Conservation (phyloP, 1,284 basidiomycete genomes). For the Ustilago cynodontis region DNA sequence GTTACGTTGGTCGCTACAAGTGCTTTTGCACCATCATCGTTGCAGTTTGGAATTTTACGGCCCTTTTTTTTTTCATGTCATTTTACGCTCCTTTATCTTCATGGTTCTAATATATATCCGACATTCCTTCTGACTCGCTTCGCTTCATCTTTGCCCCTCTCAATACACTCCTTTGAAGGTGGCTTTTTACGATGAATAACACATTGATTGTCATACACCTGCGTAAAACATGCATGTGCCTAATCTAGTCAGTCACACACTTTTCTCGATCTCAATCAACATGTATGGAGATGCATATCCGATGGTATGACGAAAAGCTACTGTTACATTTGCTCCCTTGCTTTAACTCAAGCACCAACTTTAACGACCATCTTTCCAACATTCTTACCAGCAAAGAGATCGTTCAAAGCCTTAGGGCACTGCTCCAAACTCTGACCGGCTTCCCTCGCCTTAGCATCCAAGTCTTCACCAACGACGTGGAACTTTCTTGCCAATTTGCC, state of each 20-base stretch:
- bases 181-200: neutral
- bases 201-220: neutral
- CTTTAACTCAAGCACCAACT: slow-evolving; percentile 26
- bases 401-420: slow-evolving; percentile 49
- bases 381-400: slow-evolving; percentile 59
- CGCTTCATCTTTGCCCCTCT: slow-evolving; percentile 3
- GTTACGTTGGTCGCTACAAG: neutral
- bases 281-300: slow-evolving; percentile 3
- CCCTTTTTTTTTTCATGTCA: neutral
- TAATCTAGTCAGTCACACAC: neutral
- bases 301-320: neutral
- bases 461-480: slow-evolving; percentile 48
- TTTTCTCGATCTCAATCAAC: neutral
- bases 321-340: neutral
- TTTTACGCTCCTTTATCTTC: neutral
- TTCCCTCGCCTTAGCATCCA: slow-evolving; percentile 29
- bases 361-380: slow-evolving; percentile 60
- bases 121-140: neutral
- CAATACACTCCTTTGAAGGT: neutral
- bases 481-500: slow-evolving; percentile 82
- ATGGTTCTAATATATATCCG: neutral
- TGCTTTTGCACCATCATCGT: neutral
- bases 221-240: neutral
- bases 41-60: neutral
- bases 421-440: slow-evolving; percentile 32